Evolutionary conservation across 805 yeast species (phyloP), one percentile per base, ranked within the genome.

Genomic region (Candida boleticola): DNA sequence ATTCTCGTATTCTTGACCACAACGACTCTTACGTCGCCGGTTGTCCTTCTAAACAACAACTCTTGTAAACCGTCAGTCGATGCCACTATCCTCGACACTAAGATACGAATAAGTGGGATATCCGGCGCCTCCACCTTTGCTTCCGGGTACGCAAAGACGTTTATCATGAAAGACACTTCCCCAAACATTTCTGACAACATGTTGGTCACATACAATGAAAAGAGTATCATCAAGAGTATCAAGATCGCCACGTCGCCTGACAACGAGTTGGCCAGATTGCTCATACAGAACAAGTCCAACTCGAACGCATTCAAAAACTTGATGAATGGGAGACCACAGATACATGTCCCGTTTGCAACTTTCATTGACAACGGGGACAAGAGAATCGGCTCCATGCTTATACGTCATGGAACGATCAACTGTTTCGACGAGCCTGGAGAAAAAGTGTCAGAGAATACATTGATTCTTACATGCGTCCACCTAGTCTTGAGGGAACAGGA

Each of bases 121-220:
- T 55, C 68, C 16, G 66, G 66, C 0, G 59, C 61, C 3, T 62
- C 69, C 19, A 62, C 68, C 2, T 64, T 64, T 45, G 67, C 67
- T 10, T 61, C 56, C 36, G 63, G 64, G 1, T 45, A 58, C n/a
- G 50, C 62, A 29, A 50, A 55, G 29, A 39, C 59, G 27, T 54
- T 47, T 34, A 53, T 59, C 11, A 43, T 64, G 45, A 37, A 44
- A 4, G 39, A 45, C 5, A 41, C 44, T 4, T 44, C 57, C n/a
- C 47, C 51, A 1, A 35, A 52, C 11, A 52, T 64, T 6, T 51
- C 51, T 4, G 63, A 60, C 40, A 55, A 51, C 14, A 40, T 60
- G n/a, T 46, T 39, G 14, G n/a, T 37, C 4, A 17, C 16, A 9
- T 31, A 14, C 13, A 18, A 16, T 5, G 23, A 18, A 4, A n/a